Conservation (phyloP, 768 basidiomycete genomes). For the Tricholoma furcatifolium region DNA sequence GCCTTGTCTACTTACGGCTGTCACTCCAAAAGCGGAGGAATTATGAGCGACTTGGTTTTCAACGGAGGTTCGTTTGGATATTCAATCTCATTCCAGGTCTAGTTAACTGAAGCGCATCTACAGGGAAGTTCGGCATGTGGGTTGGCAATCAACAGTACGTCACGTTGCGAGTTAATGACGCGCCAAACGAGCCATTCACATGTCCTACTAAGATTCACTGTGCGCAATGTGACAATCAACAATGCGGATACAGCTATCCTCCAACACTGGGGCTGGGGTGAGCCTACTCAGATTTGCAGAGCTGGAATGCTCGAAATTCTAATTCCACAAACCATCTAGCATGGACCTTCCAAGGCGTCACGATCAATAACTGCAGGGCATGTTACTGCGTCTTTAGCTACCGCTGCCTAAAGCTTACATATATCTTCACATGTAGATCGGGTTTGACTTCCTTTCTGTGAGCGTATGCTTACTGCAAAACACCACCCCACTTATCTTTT, state of each 20-base stretch:
- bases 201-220: conserved; percentile 44
- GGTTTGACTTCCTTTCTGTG: conserved; percentile 12
- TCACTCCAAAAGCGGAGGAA: conserved; percentile 39
- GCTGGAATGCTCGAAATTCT: too few species aligned
- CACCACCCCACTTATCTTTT: not conserved
- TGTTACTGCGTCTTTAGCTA: not conserved
- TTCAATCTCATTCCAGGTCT: not conserved
- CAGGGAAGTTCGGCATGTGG: conserved; percentile 67
- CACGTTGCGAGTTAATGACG: not conserved
- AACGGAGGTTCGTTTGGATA: conserved; percentile 38
- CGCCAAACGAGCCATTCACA: not conserved
- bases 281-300: not conserved
- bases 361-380: conserved; percentile 39
- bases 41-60: conserved; percentile 52
- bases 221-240: conserved; percentile 55
- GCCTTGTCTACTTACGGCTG: not conserved
- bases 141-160: conserved; percentile 78
- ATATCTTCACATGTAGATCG: not conserved
- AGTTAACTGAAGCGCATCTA: not conserved
- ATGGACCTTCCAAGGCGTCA: conserved; percentile 42
- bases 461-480: not conserved
- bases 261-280: conserved; percentile 19
- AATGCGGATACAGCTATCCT: conserved; percentile 25
- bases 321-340: conserved; percentile 25
- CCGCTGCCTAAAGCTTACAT: not conserved